Evolutionary conservation across 2,329 filamentous ascomycete species (phyloP), one percentile per base, ranked within the genome.

Genomic region (Rutstroemia sp.): DNA sequence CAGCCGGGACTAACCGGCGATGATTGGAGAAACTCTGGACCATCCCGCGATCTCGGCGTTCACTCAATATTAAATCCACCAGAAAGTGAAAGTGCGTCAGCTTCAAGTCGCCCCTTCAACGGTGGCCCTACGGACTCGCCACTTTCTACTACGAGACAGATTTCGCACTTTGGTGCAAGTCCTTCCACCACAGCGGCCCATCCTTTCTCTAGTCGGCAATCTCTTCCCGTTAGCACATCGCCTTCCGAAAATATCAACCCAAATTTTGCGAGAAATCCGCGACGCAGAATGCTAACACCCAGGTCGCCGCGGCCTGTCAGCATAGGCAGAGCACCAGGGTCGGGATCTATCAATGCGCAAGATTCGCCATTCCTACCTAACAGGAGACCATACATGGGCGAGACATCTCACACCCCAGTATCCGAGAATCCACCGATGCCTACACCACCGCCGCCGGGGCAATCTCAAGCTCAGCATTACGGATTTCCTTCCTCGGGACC

Each of bases 291-390:
- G 34, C 51, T 68, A 46, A 68, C 65, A 34, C 66, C 67, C 49
- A 67, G 64, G 62, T 67, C 71, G 54, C 73, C 83, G 42, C 77
- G 81, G 59, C 73, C 78, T 25, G 72, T 76, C 17, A 82, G 78
- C 63, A 64, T 79, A 12, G 74, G 75, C 34, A 61, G 77, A 38
- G 72, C 72, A 48, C 70, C 70, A 34, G 68, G 72, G 0, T 75
- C 73, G 17, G 74, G 72, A 23, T 76, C 74, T 1, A 75, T 77
- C 47, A 74, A 76, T 66, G 75, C 76, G 7, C 73, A 77, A 48
- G 71, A 74, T 57, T 73, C 74, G 4, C 77, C 78, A 1, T 79
- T 78, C 55, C 65, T 76, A 12, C 69, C 71, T 8, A 70, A 73
- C 7, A 69, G 71, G 55, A 69, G 75, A 42, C 65, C 71, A 6